phyloP scores from a whole-genome alignment of 805 yeast species.

The Monosporozyma solicola region DNA sequence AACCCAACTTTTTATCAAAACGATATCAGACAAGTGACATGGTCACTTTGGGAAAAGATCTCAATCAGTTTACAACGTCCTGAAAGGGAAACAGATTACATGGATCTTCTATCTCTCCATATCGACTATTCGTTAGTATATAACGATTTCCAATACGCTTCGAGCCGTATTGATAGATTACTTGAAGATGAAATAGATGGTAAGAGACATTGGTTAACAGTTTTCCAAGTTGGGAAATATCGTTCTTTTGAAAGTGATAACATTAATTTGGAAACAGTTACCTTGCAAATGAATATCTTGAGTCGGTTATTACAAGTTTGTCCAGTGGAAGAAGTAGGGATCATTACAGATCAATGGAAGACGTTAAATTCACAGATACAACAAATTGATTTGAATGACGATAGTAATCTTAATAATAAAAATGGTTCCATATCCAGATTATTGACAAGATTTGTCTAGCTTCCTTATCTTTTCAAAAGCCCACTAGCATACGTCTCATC shows the following conservation, averaged over 20 bases:
- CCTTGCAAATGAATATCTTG: slow-evolving; percentile 46
- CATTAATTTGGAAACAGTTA: slow-evolving; percentile 32
- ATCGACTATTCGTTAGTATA: slow-evolving; percentile 61
- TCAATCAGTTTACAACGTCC: slow-evolving; percentile 29
- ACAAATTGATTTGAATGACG: background rate
- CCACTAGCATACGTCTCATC: too few species aligned
- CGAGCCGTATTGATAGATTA: slow-evolving; percentile 33
- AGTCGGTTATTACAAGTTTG: slow-evolving; percentile 43
- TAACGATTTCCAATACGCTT: slow-evolving; percentile 53
- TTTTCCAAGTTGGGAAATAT: slow-evolving; percentile 64
- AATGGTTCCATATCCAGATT: background rate
- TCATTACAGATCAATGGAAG: slow-evolving; percentile 58
- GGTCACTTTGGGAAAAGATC: slow-evolving; percentile 35
- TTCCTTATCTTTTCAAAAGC: background rate
- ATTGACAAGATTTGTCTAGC: background rate
- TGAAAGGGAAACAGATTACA: background rate
- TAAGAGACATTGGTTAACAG: slow-evolving; percentile 48
- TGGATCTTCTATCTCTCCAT: slow-evolving; percentile 37
- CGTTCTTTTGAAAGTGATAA: slow-evolving; percentile 35
- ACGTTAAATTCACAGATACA: slow-evolving; percentile 18
- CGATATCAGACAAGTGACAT: slow-evolving; percentile 33
- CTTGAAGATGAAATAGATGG: slow-evolving; percentile 20
- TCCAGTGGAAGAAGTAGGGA: slow-evolving; percentile 45
- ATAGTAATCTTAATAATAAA: background rate
- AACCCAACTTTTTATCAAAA: slow-evolving; percentile 41